Evolutionary conservation across 2,329 filamentous ascomycete species (phyloP), one percentile per base, ranked within the genome.

Genomic region (Alternaria solani): DNA sequence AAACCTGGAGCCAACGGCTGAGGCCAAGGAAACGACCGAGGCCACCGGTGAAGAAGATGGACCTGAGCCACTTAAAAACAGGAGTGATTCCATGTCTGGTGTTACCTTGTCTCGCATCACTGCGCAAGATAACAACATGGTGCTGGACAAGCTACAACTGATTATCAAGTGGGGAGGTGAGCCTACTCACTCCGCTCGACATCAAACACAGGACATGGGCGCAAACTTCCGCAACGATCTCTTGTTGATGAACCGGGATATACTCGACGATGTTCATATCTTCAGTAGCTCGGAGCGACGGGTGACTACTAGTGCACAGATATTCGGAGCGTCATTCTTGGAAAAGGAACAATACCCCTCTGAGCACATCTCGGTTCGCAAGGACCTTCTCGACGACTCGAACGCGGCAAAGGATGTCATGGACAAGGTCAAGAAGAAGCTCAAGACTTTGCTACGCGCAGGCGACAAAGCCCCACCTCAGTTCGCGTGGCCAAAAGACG

Each of bases 111-210:
- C 94, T 23, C 91, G 96, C 62, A 96, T 96, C 62, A 95, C 94
- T 7, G 94, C 95, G 0, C 93, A 89, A 16, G 95, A 98, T 75
- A 93, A 98, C 75, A 93, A 94, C 71, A 85, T 98, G 49, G 91
- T 97, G 1, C 85, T 99, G 2, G 96, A 99, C 77, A 99, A 99
- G 79, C 83, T 99, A 34, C 95, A 99, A 77, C 86, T 99, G 39
- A 96, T 99, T 69, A 95, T 99, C 79, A 99, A 99, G 76, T 99
- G 95, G 96, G 95, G 95, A 67, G 95, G 95, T 41, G 95, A 99
- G 77, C 95, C 96, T 12, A 99, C 95, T 0, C 96, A 99, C 79
- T 97, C 95, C 28, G 96, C 95, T 32, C 88, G 95, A 51, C 98
- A 99, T 75, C 95, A 99, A 79, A 89, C 95, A 1, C 93, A 97